phyloP scores from a whole-genome alignment of 345 rosid genomes.

The Jatropha curcas region DNA sequence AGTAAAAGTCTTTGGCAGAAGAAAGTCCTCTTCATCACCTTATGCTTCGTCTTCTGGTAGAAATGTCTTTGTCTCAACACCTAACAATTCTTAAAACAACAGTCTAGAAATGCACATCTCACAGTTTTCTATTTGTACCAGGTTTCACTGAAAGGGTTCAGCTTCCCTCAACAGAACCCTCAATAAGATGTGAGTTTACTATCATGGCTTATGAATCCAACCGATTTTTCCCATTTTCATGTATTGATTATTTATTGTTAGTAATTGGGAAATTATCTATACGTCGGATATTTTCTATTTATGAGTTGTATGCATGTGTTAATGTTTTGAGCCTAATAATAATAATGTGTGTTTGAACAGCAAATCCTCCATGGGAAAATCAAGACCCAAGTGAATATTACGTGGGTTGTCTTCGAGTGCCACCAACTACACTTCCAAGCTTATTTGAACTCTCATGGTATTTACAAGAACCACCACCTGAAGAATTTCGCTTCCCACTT shows the following conservation, averaged over 20 bases:
- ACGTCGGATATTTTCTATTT: background rate
- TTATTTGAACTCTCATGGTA: slow-evolving; percentile 81
- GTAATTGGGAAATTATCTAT: background rate
- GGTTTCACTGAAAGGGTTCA: slow-evolving; percentile 61
- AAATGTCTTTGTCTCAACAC: background rate
- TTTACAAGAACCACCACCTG: slow-evolving; percentile 88
- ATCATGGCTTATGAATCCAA: background rate
- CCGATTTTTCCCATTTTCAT: background rate
- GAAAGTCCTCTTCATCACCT: slow-evolving; percentile 50
- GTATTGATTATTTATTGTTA: background rate
- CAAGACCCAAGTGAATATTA: slow-evolving; percentile 90
- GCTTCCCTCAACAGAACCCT: slow-evolving; percentile 57
- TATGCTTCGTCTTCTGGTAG: slow-evolving; percentile 54
- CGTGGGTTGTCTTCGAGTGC: slow-evolving; percentile 60
- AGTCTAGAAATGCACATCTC: slow-evolving; percentile 29
- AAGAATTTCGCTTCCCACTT: slow-evolving; percentile 74
- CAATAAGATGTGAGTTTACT: slow-evolving; percentile 50
- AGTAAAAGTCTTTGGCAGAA: slow-evolving; percentile 86
- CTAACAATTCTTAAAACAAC: background rate
- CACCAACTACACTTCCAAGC: slow-evolving; percentile 61
- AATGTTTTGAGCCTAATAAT: background rate
- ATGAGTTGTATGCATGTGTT: background rate
- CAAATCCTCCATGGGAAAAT: slow-evolving; percentile 62
- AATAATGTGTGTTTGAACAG: slow-evolving; percentile 24
- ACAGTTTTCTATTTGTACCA: slow-evolving; percentile 21